A percentile compares a stretch with the other conserved stretches of the same genome.
Evolutionary conservation across 2,329 filamentous ascomycete species (phyloP).

Genomic region (Davidsoniella eucalypti): DNA sequence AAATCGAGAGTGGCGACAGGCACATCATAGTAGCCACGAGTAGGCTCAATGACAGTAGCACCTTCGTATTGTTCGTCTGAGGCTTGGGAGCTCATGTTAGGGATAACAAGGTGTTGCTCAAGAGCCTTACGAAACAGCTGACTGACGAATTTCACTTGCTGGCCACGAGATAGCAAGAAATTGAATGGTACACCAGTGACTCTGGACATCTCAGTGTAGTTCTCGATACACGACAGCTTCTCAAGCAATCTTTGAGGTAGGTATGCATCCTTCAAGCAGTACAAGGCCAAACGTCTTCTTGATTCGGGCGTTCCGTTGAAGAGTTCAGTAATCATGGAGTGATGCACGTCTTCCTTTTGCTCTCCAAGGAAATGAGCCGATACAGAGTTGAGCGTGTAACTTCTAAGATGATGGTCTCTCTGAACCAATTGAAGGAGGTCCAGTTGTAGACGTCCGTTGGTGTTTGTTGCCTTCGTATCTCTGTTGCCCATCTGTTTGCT

Average conservation of each 20-base stretch:
- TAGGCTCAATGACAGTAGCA: slow-evolving; percentile 93
- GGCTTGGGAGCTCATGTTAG: slow-evolving; percentile 56
- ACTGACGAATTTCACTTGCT: slow-evolving; percentile 96
- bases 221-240: slow-evolving; percentile 94
- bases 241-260: slow-evolving; percentile 89
- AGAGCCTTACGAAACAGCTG: slow-evolving; percentile 90
- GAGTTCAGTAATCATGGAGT: slow-evolving; percentile 97
- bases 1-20: slow-evolving; percentile 97
- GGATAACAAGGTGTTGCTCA: slow-evolving; percentile 86
- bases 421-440: slow-evolving; percentile 92
- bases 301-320: slow-evolving; percentile 95
- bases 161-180: slow-evolving; percentile 74
- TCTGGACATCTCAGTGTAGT: slow-evolving; percentile 99
- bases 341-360: slow-evolving; percentile 96
- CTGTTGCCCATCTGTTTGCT: slow-evolving; percentile 98
- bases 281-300: slow-evolving; percentile 74
- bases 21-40: slow-evolving; percentile 82
- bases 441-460: slow-evolving; percentile 79
- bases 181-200: slow-evolving; percentile 98
- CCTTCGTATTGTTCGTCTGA: slow-evolving; percentile 89
- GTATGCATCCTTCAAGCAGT: slow-evolving; percentile 96
- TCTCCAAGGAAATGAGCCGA: slow-evolving; percentile 88
- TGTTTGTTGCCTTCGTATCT: slow-evolving; percentile 88
- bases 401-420: slow-evolving; percentile 83
- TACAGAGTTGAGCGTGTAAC: slow-evolving; percentile 94